A percentile compares a stretch with the other conserved stretches of the same genome.
phyloP scores from a whole-genome alignment of 495 filamentous ascomycete genomes.

The Alectoria sarmentosa region DNA sequence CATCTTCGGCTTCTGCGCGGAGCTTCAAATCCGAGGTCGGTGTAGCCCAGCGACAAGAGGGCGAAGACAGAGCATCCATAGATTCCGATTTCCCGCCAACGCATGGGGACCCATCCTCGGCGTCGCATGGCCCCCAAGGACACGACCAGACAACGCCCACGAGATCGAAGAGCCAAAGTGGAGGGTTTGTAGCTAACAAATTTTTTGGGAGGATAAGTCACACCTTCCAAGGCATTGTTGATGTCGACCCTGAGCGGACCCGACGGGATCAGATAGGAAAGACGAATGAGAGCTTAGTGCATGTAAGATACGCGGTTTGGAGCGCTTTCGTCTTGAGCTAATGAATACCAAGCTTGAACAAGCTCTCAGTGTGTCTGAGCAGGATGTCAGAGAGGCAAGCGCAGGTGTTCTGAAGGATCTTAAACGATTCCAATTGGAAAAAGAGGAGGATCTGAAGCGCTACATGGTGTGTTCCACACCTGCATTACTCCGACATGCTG shows the following conservation, averaged over 20 bases:
- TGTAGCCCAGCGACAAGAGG: slow-evolving; percentile 29
- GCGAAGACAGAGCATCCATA: slow-evolving; percentile 70
- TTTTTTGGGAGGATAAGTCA: slow-evolving; percentile 94
- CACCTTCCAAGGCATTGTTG: slow-evolving; percentile 90
- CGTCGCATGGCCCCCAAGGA: slow-evolving; percentile 36
- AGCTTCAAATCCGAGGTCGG: slow-evolving; percentile 43
- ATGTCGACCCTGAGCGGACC: slow-evolving; percentile 90
- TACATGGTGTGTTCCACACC: slow-evolving; percentile 72
- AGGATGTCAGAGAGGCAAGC: slow-evolving; percentile 88
- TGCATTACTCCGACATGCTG: slow-evolving; percentile 1
- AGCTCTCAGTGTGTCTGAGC: slow-evolving; percentile 75
- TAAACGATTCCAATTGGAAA: slow-evolving; percentile 85
- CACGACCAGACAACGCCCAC: slow-evolving; percentile 33
- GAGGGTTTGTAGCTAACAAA: slow-evolving; percentile 80
- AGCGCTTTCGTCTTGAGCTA: slow-evolving; percentile 15
- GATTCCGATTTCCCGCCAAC: slow-evolving; percentile 94
- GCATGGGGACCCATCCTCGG: slow-evolving; percentile 65
- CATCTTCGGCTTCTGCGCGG: slow-evolving; percentile 46
- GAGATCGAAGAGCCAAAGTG: slow-evolving; percentile 55
- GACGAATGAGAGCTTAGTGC: slow-evolving; percentile 66
- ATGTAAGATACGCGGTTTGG: slow-evolving; percentile 37
- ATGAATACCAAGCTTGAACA: slow-evolving; percentile 64
- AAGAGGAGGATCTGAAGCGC: slow-evolving; percentile 85
- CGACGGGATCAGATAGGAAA: slow-evolving; percentile 91
- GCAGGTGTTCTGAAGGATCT: slow-evolving; percentile 79